Evolutionary conservation across 495 filamentous ascomycete species (phyloP), one percentile per base, ranked within the genome.

Genomic region (Aspergillus ellipticus): DNA sequence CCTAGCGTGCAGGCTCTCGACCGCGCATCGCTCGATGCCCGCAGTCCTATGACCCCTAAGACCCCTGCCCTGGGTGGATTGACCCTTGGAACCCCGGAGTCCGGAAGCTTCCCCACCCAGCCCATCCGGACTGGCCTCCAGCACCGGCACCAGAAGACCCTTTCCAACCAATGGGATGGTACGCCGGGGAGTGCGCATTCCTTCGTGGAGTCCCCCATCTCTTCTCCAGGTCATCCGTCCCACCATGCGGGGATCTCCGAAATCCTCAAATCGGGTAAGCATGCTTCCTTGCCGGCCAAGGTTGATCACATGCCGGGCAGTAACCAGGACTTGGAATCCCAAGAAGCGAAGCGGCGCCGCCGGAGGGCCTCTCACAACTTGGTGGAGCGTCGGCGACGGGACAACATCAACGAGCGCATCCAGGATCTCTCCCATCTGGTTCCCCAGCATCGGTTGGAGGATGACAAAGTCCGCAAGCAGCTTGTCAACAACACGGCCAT

Each of bases 371-470:
- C 92, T 1, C 94, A 98, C 74, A 98, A 98, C 63, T 78, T 96
- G 42, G 94, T 98, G 9, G 94, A 98, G 69, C 89, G 94, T 49
- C 86, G 94, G 29, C 87, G 94, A 45, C 84, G 94, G 42, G 94
- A 98, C 72, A 97, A 98, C 60, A 98, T 98, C 78, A 98, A 98
- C 63, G 94, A 98, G 68, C 84, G 94, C 6, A 98, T 98, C 55
- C 93, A 97, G 60, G 94, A 98, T 62, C 81, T 98, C 4, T 94
- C 90, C 59, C 89, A 92, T 63, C 82, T 98, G 1, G 94, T 98
- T 10, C 94, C 94, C 20, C 79, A 85, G 59, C 94, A 98, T 67
- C 87, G 94, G 15, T 80, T 98, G 13, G 94, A 98, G 62, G 94
- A 98, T 66, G 94, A 98, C 69, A 97, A 96, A 66, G 86, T 98